Conservation (phyloP, 2,329 filamentous ascomycete genomes). For the Elsinoe necatrix region DNA sequence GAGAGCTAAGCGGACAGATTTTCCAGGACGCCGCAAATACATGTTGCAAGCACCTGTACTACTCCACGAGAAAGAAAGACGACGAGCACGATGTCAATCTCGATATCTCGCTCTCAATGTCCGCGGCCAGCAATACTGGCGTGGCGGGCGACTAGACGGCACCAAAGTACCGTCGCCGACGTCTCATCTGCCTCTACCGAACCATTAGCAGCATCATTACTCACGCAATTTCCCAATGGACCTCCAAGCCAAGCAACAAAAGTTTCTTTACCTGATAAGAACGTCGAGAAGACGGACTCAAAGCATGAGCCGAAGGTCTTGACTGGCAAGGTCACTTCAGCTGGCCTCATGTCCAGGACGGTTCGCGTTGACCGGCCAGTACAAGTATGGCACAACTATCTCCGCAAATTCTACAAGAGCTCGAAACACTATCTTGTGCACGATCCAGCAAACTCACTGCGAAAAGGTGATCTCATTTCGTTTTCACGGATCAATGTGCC, state of each 20-base stretch:
- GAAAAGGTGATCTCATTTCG: conserved; percentile 65
- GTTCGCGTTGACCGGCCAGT: conserved; percentile 5
- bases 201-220: background rate
- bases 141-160: background rate
- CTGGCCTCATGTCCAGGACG: conserved; percentile 9
- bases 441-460: conserved; percentile 66
- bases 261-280: background rate
- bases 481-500: conserved; percentile 62
- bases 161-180: background rate
- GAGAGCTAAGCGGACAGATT: background rate
- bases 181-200: background rate
- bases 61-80: background rate
- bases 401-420: conserved; percentile 12
- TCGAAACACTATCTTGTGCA: conserved; percentile 56
- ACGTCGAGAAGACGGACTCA: background rate
- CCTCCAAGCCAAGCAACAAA: background rate
- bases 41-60: background rate
- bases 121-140: conserved; percentile 3
- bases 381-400: conserved; percentile 11
- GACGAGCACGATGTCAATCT: background rate
- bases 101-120: background rate
- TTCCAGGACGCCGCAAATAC: background rate
- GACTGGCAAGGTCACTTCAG: conserved; percentile 7
- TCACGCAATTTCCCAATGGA: conserved; percentile 8
- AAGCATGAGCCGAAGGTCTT: background rate